Percentiles rank a stretch among this genome's conserved stretches.
phyloP scores from a whole-genome alignment of 2,329 filamentous ascomycete genomes.

The Phoma sp. region DNA sequence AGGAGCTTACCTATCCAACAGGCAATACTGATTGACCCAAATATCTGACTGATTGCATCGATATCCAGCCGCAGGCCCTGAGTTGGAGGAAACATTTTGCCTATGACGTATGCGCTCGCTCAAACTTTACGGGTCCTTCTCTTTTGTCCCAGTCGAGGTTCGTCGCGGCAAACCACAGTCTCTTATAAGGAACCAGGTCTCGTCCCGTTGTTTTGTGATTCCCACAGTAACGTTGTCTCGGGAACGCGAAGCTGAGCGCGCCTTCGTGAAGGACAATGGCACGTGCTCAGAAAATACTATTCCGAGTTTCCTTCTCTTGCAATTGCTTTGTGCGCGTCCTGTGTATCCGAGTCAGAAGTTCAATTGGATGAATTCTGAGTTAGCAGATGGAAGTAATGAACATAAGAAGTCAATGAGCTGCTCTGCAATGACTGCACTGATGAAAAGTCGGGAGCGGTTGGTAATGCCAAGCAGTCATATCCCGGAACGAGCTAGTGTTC shows the following conservation, averaged over 20 bases:
- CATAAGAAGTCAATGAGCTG: conserved; percentile 3
- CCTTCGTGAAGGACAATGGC: neutral
- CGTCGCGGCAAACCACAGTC: neutral
- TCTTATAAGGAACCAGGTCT: too few species aligned
- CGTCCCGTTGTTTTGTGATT: neutral
- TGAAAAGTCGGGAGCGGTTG: conserved; percentile 27
- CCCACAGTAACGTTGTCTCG: neutral
- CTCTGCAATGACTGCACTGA: conserved; percentile 23
- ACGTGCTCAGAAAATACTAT: conserved; percentile 4
- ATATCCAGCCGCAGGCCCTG: conserved; percentile 76
- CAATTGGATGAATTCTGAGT: neutral
- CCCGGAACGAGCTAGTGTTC: too few species aligned
- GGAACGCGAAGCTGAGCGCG: neutral
- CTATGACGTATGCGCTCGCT: conserved; percentile 38
- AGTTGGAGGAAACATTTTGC: conserved; percentile 61
- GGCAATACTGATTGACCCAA: conserved; percentile 93
- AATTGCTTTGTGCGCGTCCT: neutral
- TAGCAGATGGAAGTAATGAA: neutral
- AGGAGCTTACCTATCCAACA: conserved; percentile 74
- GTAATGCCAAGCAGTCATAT: conserved; percentile 28
- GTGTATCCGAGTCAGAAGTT: neutral
- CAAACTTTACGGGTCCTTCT: neutral
- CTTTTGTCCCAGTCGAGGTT: neutral
- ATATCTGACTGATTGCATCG: conserved; percentile 90
- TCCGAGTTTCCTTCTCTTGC: neutral